These are phyloP conservation scores for Chrysopogon serrulatus DNA, from an alignment of 176 grass and related monocot genomes.

Conservation along the genomic window DNA sequence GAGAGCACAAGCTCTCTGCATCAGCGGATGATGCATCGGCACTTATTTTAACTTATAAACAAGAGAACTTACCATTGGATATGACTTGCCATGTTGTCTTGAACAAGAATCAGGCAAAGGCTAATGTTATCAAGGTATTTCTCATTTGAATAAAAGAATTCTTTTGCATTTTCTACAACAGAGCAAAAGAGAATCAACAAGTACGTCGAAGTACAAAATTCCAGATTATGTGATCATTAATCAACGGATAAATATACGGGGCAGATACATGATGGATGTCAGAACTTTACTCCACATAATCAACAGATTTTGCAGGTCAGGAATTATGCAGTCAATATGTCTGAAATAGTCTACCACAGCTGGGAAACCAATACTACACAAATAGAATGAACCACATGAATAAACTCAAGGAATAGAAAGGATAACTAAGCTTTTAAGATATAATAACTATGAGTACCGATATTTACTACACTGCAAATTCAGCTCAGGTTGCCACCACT, in stretches of 20 bases:
- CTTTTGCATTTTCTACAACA: background rate
- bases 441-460: conserved; percentile 43
- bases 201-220: background rate
- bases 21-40: background rate
- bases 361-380: background rate
- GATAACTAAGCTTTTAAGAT: background rate
- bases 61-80: background rate
- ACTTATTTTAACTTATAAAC: too few relatives aligned
- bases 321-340: conserved; percentile 6
- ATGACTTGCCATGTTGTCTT: background rate
- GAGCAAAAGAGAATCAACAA: background rate
- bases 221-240: background rate
- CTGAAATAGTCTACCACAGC: background rate
- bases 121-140: background rate
- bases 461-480: conserved; percentile 61
- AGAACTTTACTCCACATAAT: background rate
- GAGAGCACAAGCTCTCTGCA: background rate
- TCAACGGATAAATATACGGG: background rate
- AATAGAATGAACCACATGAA: conserved; percentile 10
- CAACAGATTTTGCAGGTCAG: background rate
- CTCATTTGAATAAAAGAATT: background rate
- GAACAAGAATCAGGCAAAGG: background rate
- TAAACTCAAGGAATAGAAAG: background rate
- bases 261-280: background rate
- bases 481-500: conserved; percentile 82